Conservation (phyloP, 371 early-diverging fungal genomes). For the Blastocladiella emersonii region DNA sequence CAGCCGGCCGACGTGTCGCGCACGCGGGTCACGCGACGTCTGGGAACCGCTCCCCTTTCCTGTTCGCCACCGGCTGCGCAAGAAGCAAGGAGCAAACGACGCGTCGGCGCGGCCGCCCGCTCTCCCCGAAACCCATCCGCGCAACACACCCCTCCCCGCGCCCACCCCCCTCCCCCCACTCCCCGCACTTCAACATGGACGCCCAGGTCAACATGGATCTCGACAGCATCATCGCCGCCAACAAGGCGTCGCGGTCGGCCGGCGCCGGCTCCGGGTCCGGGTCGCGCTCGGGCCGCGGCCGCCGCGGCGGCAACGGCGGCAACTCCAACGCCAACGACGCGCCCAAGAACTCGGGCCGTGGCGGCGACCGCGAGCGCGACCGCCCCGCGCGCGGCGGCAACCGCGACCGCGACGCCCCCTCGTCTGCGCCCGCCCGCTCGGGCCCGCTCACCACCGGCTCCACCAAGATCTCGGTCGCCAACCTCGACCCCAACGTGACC, state of each 20-base stretch:
- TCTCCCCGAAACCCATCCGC: no score
- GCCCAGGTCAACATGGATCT: not conserved
- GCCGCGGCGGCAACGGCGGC: not conserved
- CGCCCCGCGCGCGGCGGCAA: not conserved
- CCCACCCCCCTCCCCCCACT: not conserved
- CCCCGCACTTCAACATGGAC: not conserved
- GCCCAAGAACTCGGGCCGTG: not conserved
- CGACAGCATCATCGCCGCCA: conserved; percentile 2
- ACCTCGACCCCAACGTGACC: conserved; percentile 54
- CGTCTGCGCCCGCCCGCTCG: not conserved
- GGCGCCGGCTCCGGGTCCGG: no score
- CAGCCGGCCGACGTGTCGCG: no score
- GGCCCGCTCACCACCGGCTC: not conserved
- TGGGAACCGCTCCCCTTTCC: no score
- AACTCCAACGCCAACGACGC: no score
- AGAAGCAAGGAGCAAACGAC: no score
- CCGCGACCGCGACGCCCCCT: not conserved
- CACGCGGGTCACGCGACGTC: no score
- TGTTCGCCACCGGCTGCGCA: no score
- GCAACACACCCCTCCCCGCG: no score
- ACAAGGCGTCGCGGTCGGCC: not conserved
- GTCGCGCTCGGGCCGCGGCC: not conserved
- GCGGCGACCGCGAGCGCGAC: not conserved
- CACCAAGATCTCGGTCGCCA: conserved; percentile 49
- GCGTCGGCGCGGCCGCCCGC: no score